Conservation (phyloP, 257 asterid genomes). For the Asclepias syriaca region DNA sequence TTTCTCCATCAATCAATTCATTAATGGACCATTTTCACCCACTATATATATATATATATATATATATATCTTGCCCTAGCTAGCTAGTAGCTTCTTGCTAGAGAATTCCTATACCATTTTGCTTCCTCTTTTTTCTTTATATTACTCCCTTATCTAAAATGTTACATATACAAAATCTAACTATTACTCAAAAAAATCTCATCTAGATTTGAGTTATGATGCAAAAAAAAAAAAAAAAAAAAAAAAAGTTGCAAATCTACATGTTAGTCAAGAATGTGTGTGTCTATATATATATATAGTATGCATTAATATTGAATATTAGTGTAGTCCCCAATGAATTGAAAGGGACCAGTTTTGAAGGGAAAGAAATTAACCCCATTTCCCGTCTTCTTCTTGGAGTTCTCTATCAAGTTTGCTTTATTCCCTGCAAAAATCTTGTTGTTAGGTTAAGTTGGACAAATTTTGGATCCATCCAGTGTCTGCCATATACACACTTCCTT, state of each 20-base stretch:
- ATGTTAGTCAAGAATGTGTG: too few species aligned
- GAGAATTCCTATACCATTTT: constrained; percentile 15
- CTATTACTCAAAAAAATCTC: too few species aligned
- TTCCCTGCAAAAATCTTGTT: constrained; percentile 2
- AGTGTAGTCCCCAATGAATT: not conserved
- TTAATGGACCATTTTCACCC: constrained; percentile 32
- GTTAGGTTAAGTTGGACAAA: not conserved
- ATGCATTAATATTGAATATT: not conserved
- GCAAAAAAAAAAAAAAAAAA: too few species aligned
- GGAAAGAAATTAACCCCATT: not conserved
- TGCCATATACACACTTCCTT: constrained; percentile 2
- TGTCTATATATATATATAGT: not conserved
- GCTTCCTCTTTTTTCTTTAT: not conserved
- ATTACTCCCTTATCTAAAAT: too few species aligned
- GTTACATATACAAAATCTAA: too few species aligned
- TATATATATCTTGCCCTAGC: too few species aligned
- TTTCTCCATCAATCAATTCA: constrained; percentile 23
- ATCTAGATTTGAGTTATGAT: too few species aligned
- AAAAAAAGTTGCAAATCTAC: too few species aligned
- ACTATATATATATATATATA: constrained; percentile 1
- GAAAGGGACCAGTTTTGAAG: constrained; percentile 12
- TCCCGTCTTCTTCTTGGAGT: constrained; percentile 5
- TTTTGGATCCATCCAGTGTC: constrained; percentile 9
- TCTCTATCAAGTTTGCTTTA: constrained; percentile 14
- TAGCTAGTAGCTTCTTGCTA: not conserved